Conservation (phyloP, 2,329 filamentous ascomycete species). For the Dothideomycetes sp. region DNA sequence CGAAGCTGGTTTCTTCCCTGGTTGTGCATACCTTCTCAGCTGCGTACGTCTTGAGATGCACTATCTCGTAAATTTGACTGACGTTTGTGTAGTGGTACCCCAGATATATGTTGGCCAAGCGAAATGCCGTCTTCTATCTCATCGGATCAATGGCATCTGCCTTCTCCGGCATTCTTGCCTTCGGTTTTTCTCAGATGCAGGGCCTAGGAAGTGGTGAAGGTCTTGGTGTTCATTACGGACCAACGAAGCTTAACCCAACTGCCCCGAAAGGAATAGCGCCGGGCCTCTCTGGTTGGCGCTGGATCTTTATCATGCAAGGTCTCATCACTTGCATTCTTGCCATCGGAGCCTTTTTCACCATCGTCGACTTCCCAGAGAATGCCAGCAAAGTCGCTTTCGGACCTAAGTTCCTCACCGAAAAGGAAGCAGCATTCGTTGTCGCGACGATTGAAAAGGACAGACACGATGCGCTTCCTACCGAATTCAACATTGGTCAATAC, state of each 20-base stretch:
- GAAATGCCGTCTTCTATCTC: conserved; percentile 40
- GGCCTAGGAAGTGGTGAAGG: conserved; percentile 35
- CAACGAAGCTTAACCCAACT: conserved; percentile 22
- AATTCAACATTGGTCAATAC: conserved; percentile 41
- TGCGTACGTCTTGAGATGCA: not conserved
- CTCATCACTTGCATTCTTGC: conserved; percentile 33
- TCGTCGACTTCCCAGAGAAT: conserved; percentile 38
- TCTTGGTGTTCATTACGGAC: conserved; percentile 27
- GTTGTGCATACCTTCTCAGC: conserved; percentile 56
- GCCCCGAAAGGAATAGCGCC: conserved; percentile 20
- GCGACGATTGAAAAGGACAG: conserved; percentile 45
- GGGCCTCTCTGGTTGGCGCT: conserved; percentile 37
- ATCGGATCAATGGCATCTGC: conserved; percentile 41
- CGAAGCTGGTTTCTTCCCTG: conserved; percentile 57
- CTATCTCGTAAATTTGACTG: not conserved
- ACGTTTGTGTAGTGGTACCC: conserved; percentile 18
- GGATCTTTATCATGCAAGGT: conserved; percentile 34
- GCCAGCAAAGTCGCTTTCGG: conserved; percentile 17
- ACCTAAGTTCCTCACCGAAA: conserved; percentile 36
- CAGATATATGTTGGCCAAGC: conserved; percentile 30
- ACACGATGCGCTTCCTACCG: conserved; percentile 40
- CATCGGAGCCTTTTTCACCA: conserved; percentile 32
- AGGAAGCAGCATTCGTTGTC: conserved; percentile 42
- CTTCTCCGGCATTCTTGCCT: conserved; percentile 36
- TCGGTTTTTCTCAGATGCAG: conserved; percentile 31